Conservation (phyloP, 257 asterid species). For the Fraxinus pennsylvanica region DNA sequence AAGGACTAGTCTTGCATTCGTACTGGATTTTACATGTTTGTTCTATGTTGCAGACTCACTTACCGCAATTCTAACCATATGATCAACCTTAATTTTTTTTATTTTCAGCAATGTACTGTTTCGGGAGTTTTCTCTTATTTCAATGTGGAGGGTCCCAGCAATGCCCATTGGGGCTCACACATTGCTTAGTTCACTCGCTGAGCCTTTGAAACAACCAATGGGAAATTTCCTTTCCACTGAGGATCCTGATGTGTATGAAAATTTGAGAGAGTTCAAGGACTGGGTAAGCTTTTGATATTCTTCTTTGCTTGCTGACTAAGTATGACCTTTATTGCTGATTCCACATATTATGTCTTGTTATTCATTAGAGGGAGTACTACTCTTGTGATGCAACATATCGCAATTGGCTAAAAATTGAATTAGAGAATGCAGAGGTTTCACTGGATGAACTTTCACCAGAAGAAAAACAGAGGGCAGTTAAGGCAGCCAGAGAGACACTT, state of each 20-base stretch:
- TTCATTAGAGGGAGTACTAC: constrained; percentile 80
- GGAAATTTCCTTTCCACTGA: constrained; percentile 58
- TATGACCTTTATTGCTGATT: constrained; percentile 30
- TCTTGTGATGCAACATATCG: constrained; percentile 96
- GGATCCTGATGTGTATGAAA: constrained; percentile 63
- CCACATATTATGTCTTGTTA: constrained; percentile 22
- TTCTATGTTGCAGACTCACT: constrained; percentile 10
- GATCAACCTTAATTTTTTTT: constrained; percentile 25
- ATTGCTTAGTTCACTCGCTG: constrained; percentile 89
- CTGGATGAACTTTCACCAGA: constrained; percentile 69
- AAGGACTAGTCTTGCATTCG: background rate
- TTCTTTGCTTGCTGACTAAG: constrained; percentile 20
- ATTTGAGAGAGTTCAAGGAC: constrained; percentile 87
- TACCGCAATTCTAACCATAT: constrained; percentile 21
- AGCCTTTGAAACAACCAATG: constrained; percentile 82
- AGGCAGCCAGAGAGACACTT: constrained; percentile 78
- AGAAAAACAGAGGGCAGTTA: constrained; percentile 68
- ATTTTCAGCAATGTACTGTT: constrained; percentile 80
- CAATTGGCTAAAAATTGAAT: constrained; percentile 77
- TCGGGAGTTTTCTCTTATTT: constrained; percentile 92
- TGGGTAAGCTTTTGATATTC: constrained; percentile 65
- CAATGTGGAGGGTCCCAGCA: constrained; percentile 98
- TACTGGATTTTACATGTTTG: constrained; percentile 1
- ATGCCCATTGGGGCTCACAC: constrained; percentile 93
- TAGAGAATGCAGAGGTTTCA: constrained; percentile 69